phyloP scores from a whole-genome alignment of 805 yeast genomes.

The Ogataea glucozyma region DNA sequence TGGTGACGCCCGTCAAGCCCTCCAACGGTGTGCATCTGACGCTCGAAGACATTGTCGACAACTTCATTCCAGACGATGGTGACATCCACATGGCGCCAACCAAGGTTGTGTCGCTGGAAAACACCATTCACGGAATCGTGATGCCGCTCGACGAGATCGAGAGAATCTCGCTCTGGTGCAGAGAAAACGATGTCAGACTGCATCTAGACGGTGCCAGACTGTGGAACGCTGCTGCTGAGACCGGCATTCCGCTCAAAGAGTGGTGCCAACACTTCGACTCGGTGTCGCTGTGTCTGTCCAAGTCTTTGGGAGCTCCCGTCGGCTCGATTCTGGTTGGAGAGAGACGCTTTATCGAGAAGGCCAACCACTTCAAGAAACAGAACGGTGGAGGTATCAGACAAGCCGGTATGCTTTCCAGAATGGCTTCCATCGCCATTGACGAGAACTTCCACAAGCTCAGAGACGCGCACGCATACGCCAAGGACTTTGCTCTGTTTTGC shows the following conservation, averaged over 20 bases:
- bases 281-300: conserved; percentile 81
- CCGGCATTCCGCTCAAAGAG: conserved; percentile 65
- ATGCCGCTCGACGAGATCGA: conserved; percentile 74
- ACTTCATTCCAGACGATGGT: conserved; percentile 68
- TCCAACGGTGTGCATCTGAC: conserved; percentile 73
- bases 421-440: conserved; percentile 75
- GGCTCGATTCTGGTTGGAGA: conserved; percentile 82
- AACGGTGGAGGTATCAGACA: conserved; percentile 92
- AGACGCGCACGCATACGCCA: conserved; percentile 49
- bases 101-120: conserved; percentile 75
- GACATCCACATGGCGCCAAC: conserved; percentile 89
- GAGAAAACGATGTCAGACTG: conserved; percentile 55
- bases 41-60: conserved; percentile 66
- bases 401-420: conserved; percentile 73
- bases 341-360: conserved; percentile 56
- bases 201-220: conserved; percentile 92
- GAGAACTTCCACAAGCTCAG: conserved; percentile 61
- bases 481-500: conserved; percentile 52
- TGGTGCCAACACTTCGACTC: conserved; percentile 79
- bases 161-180: conserved; percentile 68
- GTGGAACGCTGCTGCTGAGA: conserved; percentile 79
- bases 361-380: conserved; percentile 84
- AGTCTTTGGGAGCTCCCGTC: conserved; percentile 88
- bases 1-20: conserved; percentile 82
- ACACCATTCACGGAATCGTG: conserved; percentile 79